Evolutionary conservation across 73 alveolate species (phyloP).

Genomic region (Uronychia setigera): DNA sequence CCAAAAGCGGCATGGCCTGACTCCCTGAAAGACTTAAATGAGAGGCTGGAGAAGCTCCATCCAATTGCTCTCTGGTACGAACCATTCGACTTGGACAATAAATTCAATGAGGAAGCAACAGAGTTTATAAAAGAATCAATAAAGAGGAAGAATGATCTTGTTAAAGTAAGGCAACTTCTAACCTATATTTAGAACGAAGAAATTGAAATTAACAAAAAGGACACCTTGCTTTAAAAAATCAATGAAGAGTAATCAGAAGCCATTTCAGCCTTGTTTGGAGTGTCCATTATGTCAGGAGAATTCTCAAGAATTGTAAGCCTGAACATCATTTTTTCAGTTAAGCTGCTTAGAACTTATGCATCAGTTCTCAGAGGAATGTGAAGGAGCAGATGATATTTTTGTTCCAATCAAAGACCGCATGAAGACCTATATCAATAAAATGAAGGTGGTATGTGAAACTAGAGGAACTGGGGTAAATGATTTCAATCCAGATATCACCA

Average conservation of each 20-base stretch:
- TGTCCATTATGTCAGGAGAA: slow-evolving; percentile 33
- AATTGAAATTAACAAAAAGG: slow-evolving; percentile 5
- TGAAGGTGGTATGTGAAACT: slow-evolving; percentile 14
- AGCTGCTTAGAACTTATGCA: slow-evolving; percentile 18
- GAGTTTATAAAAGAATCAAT: slow-evolving; percentile 33
- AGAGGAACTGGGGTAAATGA: slow-evolving; percentile 7
- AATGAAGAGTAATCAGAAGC: slow-evolving; percentile 15
- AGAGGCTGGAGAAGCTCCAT: slow-evolving; percentile 44
- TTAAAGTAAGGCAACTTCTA: neutral
- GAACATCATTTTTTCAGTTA: neutral
- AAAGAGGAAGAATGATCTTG: neutral
- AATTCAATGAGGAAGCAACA: slow-evolving; percentile 45
- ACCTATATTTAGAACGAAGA: neutral
- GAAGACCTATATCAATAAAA: slow-evolving; percentile 15
- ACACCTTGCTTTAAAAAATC: neutral
- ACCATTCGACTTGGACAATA: slow-evolving; percentile 55
- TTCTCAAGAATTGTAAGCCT: slow-evolving; percentile 36
- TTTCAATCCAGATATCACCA: neutral
- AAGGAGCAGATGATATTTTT: slow-evolving; percentile 42
- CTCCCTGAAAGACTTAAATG: slow-evolving; percentile 40
- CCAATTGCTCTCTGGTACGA: slow-evolving; percentile 61
- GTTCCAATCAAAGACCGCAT: slow-evolving; percentile 14
- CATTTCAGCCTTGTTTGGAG: slow-evolving; percentile 30
- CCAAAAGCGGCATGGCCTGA: slow-evolving; percentile 50
- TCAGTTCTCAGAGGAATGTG: slow-evolving; percentile 54